Evolutionary conservation across 2,329 filamentous ascomycete species (phyloP), one percentile per base, ranked within the genome.

Genomic region (Ascochyta viciae-villosae): DNA sequence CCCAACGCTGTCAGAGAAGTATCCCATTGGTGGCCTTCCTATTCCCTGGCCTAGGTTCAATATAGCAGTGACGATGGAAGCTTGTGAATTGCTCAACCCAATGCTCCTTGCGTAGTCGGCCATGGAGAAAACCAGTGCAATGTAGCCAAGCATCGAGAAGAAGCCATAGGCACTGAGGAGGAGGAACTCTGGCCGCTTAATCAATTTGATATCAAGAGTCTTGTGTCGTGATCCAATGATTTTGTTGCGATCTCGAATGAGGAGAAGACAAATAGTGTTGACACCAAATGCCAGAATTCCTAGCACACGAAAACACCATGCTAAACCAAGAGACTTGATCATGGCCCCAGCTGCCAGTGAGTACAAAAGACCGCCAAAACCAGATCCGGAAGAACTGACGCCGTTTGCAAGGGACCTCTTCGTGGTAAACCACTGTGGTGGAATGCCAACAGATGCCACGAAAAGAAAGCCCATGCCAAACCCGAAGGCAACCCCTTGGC

Each of bases 11-110:
- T 83, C 82, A 57, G 78, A 81, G 3, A 77, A 50, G 15, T 79
- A 56, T 0, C 81, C 81, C 33, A 82, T 76, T 12, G 76, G 63
- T 4, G 81, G 81, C 10, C 82, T 66, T 15, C 81, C 81, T 29
- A 83, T 40, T 0, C 77, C 78, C 3, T 79, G 80, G 0, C 81
- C 81, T 1, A 83, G 59, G 56, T 83, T 83, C 29, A 83, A 60
- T 7, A 82, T 55, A 0, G 75, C 80, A 19, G 75, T 77, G 9
- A 81, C 54, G 19, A 70, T 65, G 1, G 77, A 74, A 3, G 79
- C 78, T 54, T 81, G 73, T 1, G 60, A 55, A 27, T 71, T 62
- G 19, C 65, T 67, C 1, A 83, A 61, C 0, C 79, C 79, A 15
- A 82, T 76, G 9, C 73, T 78, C 9, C 73, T 60, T 2, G 77